Evolutionary conservation across 2,329 filamentous ascomycete genomes (phyloP).

Genomic region (Verticillium zaregamsianum): DNA sequence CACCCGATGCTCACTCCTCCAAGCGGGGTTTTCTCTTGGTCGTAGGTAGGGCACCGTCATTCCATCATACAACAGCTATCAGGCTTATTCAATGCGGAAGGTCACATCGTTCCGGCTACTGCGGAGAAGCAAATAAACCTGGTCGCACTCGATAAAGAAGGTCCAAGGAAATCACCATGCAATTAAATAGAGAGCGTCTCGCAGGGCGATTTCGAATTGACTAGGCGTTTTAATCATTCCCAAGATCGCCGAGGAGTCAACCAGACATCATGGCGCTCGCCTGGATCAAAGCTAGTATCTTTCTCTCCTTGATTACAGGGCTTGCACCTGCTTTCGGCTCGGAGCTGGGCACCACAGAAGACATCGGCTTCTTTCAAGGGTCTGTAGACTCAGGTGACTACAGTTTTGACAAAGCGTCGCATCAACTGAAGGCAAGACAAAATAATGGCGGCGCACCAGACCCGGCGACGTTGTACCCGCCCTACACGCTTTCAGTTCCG

Average conservation of each 20-base stretch:
- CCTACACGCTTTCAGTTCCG: constrained; percentile 40
- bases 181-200: not conserved
- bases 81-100: not conserved
- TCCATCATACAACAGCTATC: too few species aligned
- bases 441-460: constrained; percentile 1
- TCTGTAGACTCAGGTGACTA: not conserved
- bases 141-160: not conserved
- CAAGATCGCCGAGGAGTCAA: too few species aligned
- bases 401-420: not conserved
- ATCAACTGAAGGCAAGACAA: not conserved
- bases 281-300: not conserved
- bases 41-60: too few species aligned
- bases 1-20: too few species aligned
- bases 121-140: not conserved
- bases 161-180: not conserved
- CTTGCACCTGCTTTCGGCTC: not conserved
- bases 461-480: constrained; percentile 23
- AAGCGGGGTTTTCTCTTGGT: too few species aligned
- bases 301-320: not conserved
- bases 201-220: too few species aligned
- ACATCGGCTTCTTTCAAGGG: not conserved
- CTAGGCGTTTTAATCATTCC: not conserved
- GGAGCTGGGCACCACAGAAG: not conserved
- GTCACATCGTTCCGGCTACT: not conserved
- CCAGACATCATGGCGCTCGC: not conserved